Conservation (phyloP, 1,284 basidiomycete genomes). For the Porphyrellus sp. region DNA sequence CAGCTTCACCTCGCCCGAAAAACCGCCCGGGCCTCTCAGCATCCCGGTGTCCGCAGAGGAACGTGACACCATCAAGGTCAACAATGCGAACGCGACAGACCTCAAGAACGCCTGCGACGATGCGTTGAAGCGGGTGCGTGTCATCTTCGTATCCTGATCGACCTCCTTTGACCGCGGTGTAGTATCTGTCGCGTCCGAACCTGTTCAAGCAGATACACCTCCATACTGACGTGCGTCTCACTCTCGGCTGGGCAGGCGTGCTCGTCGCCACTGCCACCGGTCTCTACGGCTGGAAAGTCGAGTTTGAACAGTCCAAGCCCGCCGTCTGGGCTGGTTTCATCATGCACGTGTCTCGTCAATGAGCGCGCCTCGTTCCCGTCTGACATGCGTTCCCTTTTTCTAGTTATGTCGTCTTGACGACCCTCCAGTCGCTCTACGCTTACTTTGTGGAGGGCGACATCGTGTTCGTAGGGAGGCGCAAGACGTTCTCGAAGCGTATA, state of each 20-base stretch:
- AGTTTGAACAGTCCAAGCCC: slow-evolving; percentile 84
- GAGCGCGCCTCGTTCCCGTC: background rate
- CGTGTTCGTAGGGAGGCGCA: slow-evolving; percentile 80
- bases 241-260: slow-evolving; percentile 80
- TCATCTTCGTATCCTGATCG: background rate
- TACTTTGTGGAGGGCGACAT: slow-evolving; percentile 79
- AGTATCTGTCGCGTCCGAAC: slow-evolving; percentile 78
- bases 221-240: slow-evolving; percentile 84
- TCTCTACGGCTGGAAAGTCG: slow-evolving; percentile 77
- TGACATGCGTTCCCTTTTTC: background rate
- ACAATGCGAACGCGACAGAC: slow-evolving; percentile 77
- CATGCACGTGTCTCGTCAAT: slow-evolving; percentile 46
- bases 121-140: slow-evolving; percentile 80
- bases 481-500: slow-evolving; percentile 83
- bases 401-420: slow-evolving; percentile 73
- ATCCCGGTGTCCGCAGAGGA: slow-evolving; percentile 44
- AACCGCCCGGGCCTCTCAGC: slow-evolving; percentile 53
- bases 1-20: slow-evolving; percentile 39
- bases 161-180: slow-evolving; percentile 7
- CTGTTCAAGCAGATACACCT: slow-evolving; percentile 82
- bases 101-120: slow-evolving; percentile 91
- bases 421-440: slow-evolving; percentile 70
- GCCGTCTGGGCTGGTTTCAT: slow-evolving; percentile 76
- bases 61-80: slow-evolving; percentile 75
- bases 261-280: slow-evolving; percentile 77